phyloP scores from a whole-genome alignment of 495 filamentous ascomycete genomes.

The Aspergillus funiculosus region DNA sequence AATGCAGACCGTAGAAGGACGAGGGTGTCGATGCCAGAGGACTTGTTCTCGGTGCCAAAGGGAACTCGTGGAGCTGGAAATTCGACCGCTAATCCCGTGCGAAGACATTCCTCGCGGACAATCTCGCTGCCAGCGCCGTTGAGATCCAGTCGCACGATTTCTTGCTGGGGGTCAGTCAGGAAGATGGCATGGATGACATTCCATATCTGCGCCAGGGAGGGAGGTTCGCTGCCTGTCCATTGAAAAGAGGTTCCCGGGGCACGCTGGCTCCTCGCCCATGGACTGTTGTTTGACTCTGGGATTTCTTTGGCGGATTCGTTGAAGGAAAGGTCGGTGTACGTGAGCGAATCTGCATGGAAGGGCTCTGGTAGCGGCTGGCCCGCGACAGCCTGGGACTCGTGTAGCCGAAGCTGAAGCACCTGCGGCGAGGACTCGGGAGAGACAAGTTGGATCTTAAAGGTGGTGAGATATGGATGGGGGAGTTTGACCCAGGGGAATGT shows the following conservation, averaged over 20 bases:
- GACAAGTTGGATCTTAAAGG: constrained; percentile 32
- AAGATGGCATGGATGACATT: constrained; percentile 55
- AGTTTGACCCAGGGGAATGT: constrained; percentile 22
- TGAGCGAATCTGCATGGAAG: constrained; percentile 29
- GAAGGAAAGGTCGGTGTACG: constrained; percentile 29
- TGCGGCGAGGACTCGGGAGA: constrained; percentile 19
- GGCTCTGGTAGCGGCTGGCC: constrained; percentile 26
- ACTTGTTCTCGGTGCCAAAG: constrained; percentile 20
- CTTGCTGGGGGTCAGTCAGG: constrained; percentile 47
- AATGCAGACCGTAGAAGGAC: constrained; percentile 45
- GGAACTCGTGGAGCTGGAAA: constrained; percentile 36
- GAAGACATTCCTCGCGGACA: constrained; percentile 45
- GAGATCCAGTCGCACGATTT: constrained; percentile 49
- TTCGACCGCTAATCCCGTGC: constrained; percentile 46
- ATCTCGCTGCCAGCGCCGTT: constrained; percentile 33
- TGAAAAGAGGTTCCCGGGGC: constrained; percentile 34
- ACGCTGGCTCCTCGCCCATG: constrained; percentile 41
- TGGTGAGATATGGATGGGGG: constrained; percentile 23
- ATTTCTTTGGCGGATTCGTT: constrained; percentile 20
- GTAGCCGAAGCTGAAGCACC: constrained; percentile 24
- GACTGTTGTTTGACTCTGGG: constrained; percentile 37
- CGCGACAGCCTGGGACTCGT: constrained; percentile 19
- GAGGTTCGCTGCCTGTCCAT: constrained; percentile 33
- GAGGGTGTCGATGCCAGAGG: constrained; percentile 23
- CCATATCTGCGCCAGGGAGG: constrained; percentile 57